Evolutionary conservation across 176 grass and related monocot genomes (phyloP), one percentile per base, ranked within the genome.

Genomic region (Ampelocalamus luodianensis): DNA sequence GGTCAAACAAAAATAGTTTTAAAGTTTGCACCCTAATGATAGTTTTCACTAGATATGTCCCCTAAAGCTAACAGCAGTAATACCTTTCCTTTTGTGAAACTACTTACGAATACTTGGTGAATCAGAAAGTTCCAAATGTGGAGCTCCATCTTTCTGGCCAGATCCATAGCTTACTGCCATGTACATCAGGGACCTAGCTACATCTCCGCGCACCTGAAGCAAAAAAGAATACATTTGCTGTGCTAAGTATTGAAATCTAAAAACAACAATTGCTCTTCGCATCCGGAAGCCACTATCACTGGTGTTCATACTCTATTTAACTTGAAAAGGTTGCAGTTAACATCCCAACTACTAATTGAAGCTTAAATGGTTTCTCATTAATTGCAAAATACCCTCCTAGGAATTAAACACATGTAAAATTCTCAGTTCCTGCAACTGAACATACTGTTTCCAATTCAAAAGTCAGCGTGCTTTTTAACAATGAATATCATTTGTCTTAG

Each of bases 181-280:
- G 74, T 95, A 95, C 93, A 95, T 93, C 59, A 95, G 63, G 74
- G 93, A 93, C 68, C 93, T 88, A 72, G 90, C 88, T 75, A 95
- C 79, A 89, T 95, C 93, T 63, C 93, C 93, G 76, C 88, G 90
- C 8, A 87, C 90, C 90, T 94, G 83, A 69, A 65, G 38, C 78
- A 43, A 77, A 69, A 55, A 72, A 1, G 5, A 32, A 77, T 27
- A 22, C 22, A 71, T n/a, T 38, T 68, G 9, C 8, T 26, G 37
- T 16, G 48, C 48, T 50, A 16, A 50, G 3, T 50, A 88, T 71
- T 43, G 42, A 40, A 39, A 68, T 9, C 43, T 53, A 17, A 12
- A 50, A 50, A 16, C 13, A 50, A 50, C 20, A 16, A 18, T 49
- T 29, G 20, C 14, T 65, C 44, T 66, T 63, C 15, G n/a, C n/a